A percentile compares a stretch with the other conserved stretches of the same genome.
These are phyloP conservation scores for Trebouxiophyceae sp. DNA, from an alignment of 163 green algal species.

Conservation along the genomic window DNA sequence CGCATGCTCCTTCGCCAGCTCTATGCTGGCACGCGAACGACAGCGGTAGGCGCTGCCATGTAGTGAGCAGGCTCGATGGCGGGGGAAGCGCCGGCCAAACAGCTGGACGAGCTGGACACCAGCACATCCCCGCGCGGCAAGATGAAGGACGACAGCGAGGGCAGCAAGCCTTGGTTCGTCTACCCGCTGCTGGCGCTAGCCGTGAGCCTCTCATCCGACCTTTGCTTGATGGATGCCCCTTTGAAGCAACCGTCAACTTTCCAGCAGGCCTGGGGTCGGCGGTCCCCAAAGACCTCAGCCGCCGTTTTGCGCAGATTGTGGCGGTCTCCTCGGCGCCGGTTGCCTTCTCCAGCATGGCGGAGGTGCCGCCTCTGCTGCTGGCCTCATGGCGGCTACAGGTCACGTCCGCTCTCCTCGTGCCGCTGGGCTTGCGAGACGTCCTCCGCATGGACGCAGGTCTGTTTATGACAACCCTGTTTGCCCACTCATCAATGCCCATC, in stretches of 20 bases:
- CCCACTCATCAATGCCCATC: too few species aligned
- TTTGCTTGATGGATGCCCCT: background rate
- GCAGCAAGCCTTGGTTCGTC: background rate
- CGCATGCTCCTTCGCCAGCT: too few species aligned
- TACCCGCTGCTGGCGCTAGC: conserved; percentile 2
- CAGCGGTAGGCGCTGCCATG: background rate
- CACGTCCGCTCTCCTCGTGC: conserved; percentile 41
- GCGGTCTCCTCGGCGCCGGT: conserved; percentile 52
- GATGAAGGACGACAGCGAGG: too few species aligned
- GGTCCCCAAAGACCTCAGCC: too few species aligned
- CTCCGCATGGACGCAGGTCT: conserved; percentile 10
- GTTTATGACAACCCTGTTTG: too few species aligned
- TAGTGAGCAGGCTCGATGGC: background rate
- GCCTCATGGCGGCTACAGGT: conserved; percentile 67
- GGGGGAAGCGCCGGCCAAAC: background rate
- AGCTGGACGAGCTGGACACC: background rate
- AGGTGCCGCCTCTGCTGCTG: conserved; percentile 60
- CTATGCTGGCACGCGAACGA: background rate
- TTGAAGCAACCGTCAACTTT: background rate
- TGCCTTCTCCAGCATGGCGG: conserved; percentile 48
- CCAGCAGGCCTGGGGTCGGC: too few species aligned
- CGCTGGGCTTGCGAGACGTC: conserved; percentile 32
- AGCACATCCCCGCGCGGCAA: too few species aligned
- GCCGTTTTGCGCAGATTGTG: conserved; percentile 45
- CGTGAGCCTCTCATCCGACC: background rate